These are phyloP conservation scores for Phytopythium boreale DNA, from an alignment of 352 stramenopile species.

Conservation along the genomic window DNA sequence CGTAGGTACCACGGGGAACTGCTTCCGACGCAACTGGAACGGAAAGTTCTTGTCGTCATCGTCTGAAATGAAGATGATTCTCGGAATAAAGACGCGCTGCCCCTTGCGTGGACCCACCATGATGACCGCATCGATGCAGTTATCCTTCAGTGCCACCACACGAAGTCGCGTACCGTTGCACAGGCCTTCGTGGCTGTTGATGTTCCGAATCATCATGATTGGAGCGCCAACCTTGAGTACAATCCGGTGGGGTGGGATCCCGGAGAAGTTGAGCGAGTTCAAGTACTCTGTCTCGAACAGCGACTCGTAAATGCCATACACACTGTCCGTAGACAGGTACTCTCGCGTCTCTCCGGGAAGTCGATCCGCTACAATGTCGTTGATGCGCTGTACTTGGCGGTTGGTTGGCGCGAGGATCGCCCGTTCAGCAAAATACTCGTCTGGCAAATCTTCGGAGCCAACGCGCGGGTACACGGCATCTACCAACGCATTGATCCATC, in stretches of 20 bases:
- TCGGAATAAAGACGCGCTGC: conserved; percentile 11
- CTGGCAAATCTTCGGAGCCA: not conserved
- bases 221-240: not conserved
- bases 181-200: conserved; percentile 9
- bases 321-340: not conserved
- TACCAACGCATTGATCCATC: not conserved
- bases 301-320: not conserved
- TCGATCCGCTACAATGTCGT: not conserved
- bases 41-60: conserved; percentile 15
- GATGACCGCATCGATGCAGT: conserved; percentile 14
- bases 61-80: conserved; percentile 17
- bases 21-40: conserved; percentile 16
- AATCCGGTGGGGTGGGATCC: not conserved
- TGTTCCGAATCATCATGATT: conserved; percentile 16
- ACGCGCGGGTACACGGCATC: not conserved
- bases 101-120: conserved; percentile 11
- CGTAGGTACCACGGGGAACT: conserved; percentile 11
- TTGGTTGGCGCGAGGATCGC: not conserved
- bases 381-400: not conserved
- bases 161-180: conserved; percentile 13
- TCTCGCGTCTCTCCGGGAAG: not conserved
- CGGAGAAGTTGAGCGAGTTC: not conserved
- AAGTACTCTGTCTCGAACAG: not conserved
- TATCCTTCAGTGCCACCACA: not conserved
- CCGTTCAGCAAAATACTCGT: not conserved